phyloP scores from a whole-genome alignment of 805 yeast genomes.

The Nakazawaea wyomingensis region DNA sequence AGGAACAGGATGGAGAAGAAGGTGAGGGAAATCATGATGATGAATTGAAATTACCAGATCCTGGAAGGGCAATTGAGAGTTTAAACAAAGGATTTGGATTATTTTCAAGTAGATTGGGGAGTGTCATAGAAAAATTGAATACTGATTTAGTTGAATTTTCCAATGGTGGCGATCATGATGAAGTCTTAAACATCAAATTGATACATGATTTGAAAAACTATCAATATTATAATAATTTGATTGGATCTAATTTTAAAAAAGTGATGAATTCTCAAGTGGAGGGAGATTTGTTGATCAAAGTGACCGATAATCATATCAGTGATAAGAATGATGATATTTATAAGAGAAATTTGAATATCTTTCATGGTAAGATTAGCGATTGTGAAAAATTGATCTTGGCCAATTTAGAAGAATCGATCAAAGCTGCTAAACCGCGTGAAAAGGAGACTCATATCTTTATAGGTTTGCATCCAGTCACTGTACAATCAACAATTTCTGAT shows the following conservation, averaged over 20 bases:
- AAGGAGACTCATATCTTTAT: slow-evolving; percentile 24
- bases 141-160: slow-evolving; percentile 21
- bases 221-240: slow-evolving; percentile 38
- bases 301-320: slow-evolving; percentile 44
- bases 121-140: slow-evolving; percentile 35
- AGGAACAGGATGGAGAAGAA: slow-evolving; percentile 31
- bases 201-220: slow-evolving; percentile 65
- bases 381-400: slow-evolving; percentile 89
- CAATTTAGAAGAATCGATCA: slow-evolving; percentile 71
- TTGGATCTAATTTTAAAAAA: slow-evolving; percentile 49
- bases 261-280: slow-evolving; percentile 70
- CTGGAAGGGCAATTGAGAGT: slow-evolving; percentile 30
- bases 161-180: slow-evolving; percentile 31
- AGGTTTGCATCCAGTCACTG: slow-evolving; percentile 25
- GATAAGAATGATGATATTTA: slow-evolving; percentile 19
- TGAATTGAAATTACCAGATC: slow-evolving; percentile 25
- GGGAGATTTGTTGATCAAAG: slow-evolving; percentile 63
- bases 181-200: slow-evolving; percentile 54
- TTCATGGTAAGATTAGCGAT: slow-evolving; percentile 71
- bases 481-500: slow-evolving; percentile 18
- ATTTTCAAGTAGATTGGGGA: slow-evolving; percentile 25
- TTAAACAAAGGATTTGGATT: slow-evolving; percentile 28
- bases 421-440: slow-evolving; percentile 28
- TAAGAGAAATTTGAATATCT: slow-evolving; percentile 54
- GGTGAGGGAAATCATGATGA: slow-evolving; percentile 24